Percentiles rank a stretch among this genome's conserved stretches.
Conservation (phyloP, 495 filamentous ascomycete species). For the Xylaria grammica region DNA sequence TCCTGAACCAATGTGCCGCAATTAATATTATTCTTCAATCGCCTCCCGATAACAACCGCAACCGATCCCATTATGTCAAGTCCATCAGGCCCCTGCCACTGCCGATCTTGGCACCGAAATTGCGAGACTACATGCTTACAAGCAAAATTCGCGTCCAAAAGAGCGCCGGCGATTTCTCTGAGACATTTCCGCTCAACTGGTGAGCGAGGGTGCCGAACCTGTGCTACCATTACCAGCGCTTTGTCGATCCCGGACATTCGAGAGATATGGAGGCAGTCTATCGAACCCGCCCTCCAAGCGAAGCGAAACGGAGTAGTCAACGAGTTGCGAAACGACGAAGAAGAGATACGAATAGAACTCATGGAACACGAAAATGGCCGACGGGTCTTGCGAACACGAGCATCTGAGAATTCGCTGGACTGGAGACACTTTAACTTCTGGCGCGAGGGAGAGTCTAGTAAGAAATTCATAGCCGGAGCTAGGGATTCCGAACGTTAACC, state of each 20-base stretch:
- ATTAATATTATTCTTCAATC: not conserved
- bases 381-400: not conserved
- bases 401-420: not conserved
- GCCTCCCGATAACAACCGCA: not conserved
- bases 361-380: not conserved
- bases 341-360: not conserved
- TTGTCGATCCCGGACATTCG: not conserved
- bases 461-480: not conserved
- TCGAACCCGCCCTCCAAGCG: not conserved
- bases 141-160: not conserved
- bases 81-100: not conserved
- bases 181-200: not conserved
- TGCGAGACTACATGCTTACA: not conserved
- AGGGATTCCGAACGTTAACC: not conserved
- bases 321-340: not conserved
- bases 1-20: not conserved
- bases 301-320: not conserved
- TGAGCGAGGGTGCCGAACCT: not conserved
- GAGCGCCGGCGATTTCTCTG: not conserved
- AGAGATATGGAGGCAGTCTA: not conserved
- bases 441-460: not conserved
- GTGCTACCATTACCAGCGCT: constrained; percentile 1
- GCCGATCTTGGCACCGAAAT: not conserved
- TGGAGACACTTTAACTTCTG: constrained; percentile 6
- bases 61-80: not conserved